Evolutionary conservation across 2,329 filamentous ascomycete species (phyloP), one percentile per base, ranked within the genome.

Genomic region (Talaromyces marneffei): DNA sequence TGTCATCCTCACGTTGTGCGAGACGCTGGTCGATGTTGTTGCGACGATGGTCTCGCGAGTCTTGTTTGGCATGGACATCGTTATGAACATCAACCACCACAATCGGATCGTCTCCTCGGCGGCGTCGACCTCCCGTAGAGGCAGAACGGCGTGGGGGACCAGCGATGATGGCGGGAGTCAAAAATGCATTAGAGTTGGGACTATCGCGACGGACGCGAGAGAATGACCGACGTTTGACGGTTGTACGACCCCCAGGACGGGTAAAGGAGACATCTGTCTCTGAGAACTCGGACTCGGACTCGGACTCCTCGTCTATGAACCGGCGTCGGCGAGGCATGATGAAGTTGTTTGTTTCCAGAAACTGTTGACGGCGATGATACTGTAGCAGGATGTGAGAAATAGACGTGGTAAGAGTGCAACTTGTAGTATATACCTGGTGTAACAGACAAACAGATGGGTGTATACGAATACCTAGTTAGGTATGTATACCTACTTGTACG

Each of bases 81-180:
- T 73, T 72, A 60, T 70, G 72, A 67, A 70, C 75, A 62, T 75
- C 74, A 57, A 75, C 67, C 40, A 73, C 70, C 57, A 75, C 69
- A 12, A 71, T 65, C 12, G 70, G 65, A 10, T 65, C 67, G 31
- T 63, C 64, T 6, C 68, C 66, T 18, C 65, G 65, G 16, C 62
- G 67, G 20, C 73, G 73, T 8, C 69, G 67, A 20, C 65, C 68
- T 14, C 74, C 74, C 3, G 72, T 75, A 6, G 75, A 77, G 5
- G 69, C 66, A 2, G 75, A 76, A 4, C 75, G 73, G 37, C 69
- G 68, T 5, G 74, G 57, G 25, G 68, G 64, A 33, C 68, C 62
- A 25, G 53, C 55, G 44, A 61, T 56, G 18, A 71, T 52, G 12
- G 66, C 61, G 12, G 73, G 73, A 18, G 63, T 67, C 16, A 73